phyloP scores from a whole-genome alignment of 169 alveolate species.

The Cryptosporidium meleagridis region DNA sequence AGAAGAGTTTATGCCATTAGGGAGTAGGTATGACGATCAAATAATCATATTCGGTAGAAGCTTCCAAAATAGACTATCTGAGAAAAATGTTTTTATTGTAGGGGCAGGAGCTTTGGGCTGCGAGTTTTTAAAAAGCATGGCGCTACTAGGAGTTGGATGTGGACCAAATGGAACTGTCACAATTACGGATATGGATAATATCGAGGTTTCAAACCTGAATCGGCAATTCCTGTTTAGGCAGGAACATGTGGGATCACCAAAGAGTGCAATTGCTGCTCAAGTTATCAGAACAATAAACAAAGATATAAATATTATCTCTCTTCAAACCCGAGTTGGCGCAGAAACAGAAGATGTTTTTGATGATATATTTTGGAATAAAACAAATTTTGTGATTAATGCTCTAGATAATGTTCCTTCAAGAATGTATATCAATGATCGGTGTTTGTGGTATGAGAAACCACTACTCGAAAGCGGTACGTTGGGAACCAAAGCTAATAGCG shows the following conservation, averaged over 20 bases:
- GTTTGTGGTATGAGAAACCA: constrained; percentile 98
- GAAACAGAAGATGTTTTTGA: constrained; percentile 96
- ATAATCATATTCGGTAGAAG: constrained; percentile 90
- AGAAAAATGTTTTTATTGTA: constrained; percentile 88
- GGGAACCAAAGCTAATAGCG: constrained; percentile 97
- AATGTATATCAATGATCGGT: constrained; percentile 95
- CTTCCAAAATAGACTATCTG: constrained; percentile 83
- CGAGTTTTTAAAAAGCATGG: constrained; percentile 96
- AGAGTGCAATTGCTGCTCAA: constrained; percentile 84
- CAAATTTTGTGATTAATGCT: constrained; percentile 95
- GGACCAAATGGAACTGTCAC: constrained; percentile 87
- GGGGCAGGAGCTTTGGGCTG: constrained; percentile 99
- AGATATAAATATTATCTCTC: constrained; percentile 83
- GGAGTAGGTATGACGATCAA: constrained; percentile 92
- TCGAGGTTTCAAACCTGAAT: constrained; percentile 96
- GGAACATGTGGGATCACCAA: constrained; percentile 79
- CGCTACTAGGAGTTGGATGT: constrained; percentile 95
- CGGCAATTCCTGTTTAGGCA: constrained; percentile 97
- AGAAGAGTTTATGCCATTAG: constrained; percentile 81
- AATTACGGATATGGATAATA: constrained; percentile 97
- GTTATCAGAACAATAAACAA: constrained; percentile 91
- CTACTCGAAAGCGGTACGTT: constrained; percentile 98
- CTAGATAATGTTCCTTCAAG: constrained; percentile 97
- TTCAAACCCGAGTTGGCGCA: constrained; percentile 91
- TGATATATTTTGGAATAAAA: constrained; percentile 97